Evolutionary conservation across 192 early-diverging fungal species (phyloP), one percentile per base, ranked within the genome.

Genomic region (Coemansia sp.): DNA sequence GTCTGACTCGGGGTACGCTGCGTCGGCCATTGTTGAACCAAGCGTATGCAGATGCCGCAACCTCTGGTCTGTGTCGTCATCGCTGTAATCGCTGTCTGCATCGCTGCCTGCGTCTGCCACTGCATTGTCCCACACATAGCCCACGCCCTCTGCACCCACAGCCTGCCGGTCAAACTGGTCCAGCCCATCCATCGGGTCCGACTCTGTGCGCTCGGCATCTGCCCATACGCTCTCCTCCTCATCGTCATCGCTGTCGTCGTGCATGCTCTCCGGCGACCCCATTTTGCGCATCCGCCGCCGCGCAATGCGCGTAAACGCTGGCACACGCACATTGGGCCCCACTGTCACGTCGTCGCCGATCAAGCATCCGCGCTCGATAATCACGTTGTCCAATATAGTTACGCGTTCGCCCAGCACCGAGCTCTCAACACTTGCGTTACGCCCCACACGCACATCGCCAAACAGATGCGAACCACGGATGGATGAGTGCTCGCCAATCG

Each of bases 391-490:
- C 56, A 86, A 67, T 14, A 99, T 61, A 6, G 72, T 66, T 0
- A 87, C 93, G 50, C 85, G 71, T 57, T 89, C 77, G 3, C 89
- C 95, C 32, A 99, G 55, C 52, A 99, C 94, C 12, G 88, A 85
- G 18, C 82, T 62, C 32, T 82, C 73, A 19, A 99, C 80, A 9
- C 66, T 66, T 55, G 87, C 89, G 62, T 88, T 85, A 62, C 89
- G 81, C 26, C 75, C 88, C 47, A 97, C 87, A 16, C 66, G 75
- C 12, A 85, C 83, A 55, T 84, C 81, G 67, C 94, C 90, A 90
- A 93, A 95, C 57, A 98, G 78, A 57, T 94, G 96, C 5, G 92
- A 88, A 26, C 88, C 89, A 27, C 92, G 82, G 48, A 98, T 88
- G 35, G 77, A 71, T 13, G 93, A 90, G 65, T 91, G 85, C 23